phyloP scores from a whole-genome alignment of 352 stramenopile genomes.

The Globisporangium rhizosaccharum region DNA sequence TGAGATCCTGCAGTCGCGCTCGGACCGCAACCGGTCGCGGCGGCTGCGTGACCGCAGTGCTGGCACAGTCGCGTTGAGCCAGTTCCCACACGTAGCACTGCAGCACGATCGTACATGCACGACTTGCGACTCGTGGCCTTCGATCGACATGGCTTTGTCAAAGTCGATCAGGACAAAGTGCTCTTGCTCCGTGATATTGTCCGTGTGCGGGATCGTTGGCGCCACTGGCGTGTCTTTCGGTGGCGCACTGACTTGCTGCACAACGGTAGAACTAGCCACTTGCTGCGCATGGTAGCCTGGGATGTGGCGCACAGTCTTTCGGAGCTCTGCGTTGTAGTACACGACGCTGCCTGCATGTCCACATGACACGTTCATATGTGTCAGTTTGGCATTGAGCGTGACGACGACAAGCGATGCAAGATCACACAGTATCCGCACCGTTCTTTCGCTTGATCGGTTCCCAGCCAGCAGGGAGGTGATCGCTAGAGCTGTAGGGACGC shows the following conservation, averaged over 20 bases:
- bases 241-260: not conserved
- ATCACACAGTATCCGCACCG: constrained; percentile 19
- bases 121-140: constrained; percentile 84
- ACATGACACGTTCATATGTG: not conserved
- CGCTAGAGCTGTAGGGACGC: not conserved
- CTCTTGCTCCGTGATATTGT: constrained; percentile 38
- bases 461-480: constrained; percentile 42
- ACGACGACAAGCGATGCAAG: not conserved
- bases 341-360: constrained; percentile 40
- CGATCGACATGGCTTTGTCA: constrained; percentile 63
- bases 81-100: not conserved
- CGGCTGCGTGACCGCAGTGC: constrained; percentile 60
- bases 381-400: not conserved
- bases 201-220: constrained; percentile 17
- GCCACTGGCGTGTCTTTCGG: constrained; percentile 6
- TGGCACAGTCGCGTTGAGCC: constrained; percentile 13
- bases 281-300: constrained; percentile 23
- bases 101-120: constrained; percentile 44
- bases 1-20: constrained; percentile 69
- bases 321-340: constrained; percentile 57
- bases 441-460: constrained; percentile 56
- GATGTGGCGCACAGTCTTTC: constrained; percentile 53
- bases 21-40: constrained; percentile 65
- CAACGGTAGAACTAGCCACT: not conserved
- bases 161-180: constrained; percentile 82